Conservation (phyloP, 2,329 filamentous ascomycete genomes). For the Colletotrichum tabaci region DNA sequence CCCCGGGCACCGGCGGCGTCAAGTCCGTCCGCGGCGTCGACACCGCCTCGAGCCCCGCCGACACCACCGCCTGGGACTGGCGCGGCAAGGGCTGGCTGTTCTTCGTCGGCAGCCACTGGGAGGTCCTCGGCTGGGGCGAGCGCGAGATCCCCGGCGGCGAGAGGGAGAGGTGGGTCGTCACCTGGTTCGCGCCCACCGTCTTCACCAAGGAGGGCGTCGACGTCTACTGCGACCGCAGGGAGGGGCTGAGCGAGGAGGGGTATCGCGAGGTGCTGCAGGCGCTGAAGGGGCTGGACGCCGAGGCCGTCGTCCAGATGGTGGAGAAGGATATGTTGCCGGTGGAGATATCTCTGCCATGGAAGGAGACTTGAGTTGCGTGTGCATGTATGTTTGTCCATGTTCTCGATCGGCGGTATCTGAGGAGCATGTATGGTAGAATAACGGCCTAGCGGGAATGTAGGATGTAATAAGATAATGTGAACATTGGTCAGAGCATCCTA, state of each 20-base stretch:
- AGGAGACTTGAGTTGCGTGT: slow-evolving; percentile 43
- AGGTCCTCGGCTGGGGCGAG: slow-evolving; percentile 83
- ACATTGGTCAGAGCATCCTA: too few relatives aligned
- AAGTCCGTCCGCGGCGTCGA: slow-evolving; percentile 79
- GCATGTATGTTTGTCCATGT: background rate
- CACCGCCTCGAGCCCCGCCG: slow-evolving; percentile 53
- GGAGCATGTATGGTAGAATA: background rate
- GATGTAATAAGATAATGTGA: background rate
- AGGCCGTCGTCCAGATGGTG: slow-evolving; percentile 67
- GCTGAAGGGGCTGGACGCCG: slow-evolving; percentile 67
- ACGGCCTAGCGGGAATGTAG: background rate
- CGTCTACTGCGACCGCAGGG: slow-evolving; percentile 77
- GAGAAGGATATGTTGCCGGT: slow-evolving; percentile 66
- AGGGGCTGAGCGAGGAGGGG: slow-evolving; percentile 72
- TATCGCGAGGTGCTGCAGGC: slow-evolving; percentile 69
- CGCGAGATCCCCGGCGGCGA: slow-evolving; percentile 55
- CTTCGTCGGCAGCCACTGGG: slow-evolving; percentile 84
- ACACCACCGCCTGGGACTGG: slow-evolving; percentile 77
- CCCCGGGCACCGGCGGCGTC: slow-evolving; percentile 57
- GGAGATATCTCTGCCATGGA: slow-evolving; percentile 68
- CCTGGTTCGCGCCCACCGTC: slow-evolving; percentile 86
- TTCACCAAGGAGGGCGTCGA: slow-evolving; percentile 89
- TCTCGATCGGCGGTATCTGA: background rate
- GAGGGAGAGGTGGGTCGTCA: slow-evolving; percentile 80
- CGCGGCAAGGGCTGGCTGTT: slow-evolving; percentile 81